phyloP scores from a whole-genome alignment of 352 stramenopile species.

The Poterioochromonas sp. region DNA sequence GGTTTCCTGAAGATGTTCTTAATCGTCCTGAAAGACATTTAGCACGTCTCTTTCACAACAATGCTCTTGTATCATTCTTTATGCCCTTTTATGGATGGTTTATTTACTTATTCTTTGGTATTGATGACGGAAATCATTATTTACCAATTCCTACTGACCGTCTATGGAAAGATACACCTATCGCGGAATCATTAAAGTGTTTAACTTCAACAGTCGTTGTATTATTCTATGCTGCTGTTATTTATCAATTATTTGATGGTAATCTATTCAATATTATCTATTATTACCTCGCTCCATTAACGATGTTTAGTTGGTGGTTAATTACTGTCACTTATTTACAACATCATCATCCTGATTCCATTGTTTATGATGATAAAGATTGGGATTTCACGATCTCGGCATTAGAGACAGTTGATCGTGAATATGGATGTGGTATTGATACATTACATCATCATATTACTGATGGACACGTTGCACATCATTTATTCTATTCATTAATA shows the following conservation, averaged over 20 bases:
- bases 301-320: constrained; percentile 60
- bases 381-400: constrained; percentile 54
- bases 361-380: constrained; percentile 55
- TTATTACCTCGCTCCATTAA: constrained; percentile 53
- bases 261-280: constrained; percentile 50
- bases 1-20: constrained; percentile 53
- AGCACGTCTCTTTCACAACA: constrained; percentile 31
- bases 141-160: constrained; percentile 44
- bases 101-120: constrained; percentile 37
- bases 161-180: constrained; percentile 48
- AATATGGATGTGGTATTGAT: constrained; percentile 55
- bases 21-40: constrained; percentile 42
- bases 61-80: constrained; percentile 34
- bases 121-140: constrained; percentile 53
- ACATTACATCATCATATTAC: constrained; percentile 62
- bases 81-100: constrained; percentile 28
- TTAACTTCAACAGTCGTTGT: constrained; percentile 44
- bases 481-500: constrained; percentile 58
- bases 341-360: constrained; percentile 57
- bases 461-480: constrained; percentile 62
- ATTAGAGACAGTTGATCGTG: constrained; percentile 61
- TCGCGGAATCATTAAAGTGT: constrained; percentile 44
- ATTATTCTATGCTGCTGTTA: constrained; percentile 38
- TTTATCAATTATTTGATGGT: constrained; percentile 41
- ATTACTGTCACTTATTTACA: constrained; percentile 69